Base-by-base conservation (phyloP, 73 alveolate species). In the Paramecium primaurelia region DNA sequence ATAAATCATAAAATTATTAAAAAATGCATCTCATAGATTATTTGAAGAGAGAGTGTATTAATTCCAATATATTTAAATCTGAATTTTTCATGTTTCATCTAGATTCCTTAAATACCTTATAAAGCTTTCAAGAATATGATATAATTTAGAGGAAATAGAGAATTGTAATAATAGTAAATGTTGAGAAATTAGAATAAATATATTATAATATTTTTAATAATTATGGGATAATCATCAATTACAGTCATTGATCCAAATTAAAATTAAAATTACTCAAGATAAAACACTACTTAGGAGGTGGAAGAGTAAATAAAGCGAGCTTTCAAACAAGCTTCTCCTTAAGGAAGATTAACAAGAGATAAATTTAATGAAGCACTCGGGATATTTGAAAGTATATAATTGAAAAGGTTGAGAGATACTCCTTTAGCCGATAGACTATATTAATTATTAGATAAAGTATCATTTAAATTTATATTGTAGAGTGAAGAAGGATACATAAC, bases 361-460 rank as follows among this genome's bases (percentile, higher is more conserved):
- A 87, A 87, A 42, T 87, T 87, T 64, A 87, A 87, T 87, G 93
- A 87, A 36, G 93, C 93, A 14, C 42, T 87, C 20, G 88, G 88
- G 6, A 73, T 87, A 44, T 59, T 87, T 49, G 93, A 87, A 64
- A 64, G 86, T 60, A 38, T 87, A 12, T 32, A 87, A n/a, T 22
- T 87, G 49, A 87, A 64, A 73, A 73, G 93, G 34, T 26, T 87
- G 20, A 54, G 93, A 26, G 83, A 87, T 18, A 60, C 93, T 18
- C 93, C 93, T 59, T 59, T 87, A n/a, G 88, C 75, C 2, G 93
- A 87, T 73, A 87, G 89, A 12, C 34, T 87, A 68, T 87, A 18
- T 40, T 16, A 37, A 12, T 38, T 87, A 64, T 87, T 87, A 11
- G 93, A 59, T 87, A 87, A 37, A 22, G 93, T 87, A 87, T 7